phyloP scores from a whole-genome alignment of 2,329 filamentous ascomycete species.

The Zopfia rhizophila region DNA sequence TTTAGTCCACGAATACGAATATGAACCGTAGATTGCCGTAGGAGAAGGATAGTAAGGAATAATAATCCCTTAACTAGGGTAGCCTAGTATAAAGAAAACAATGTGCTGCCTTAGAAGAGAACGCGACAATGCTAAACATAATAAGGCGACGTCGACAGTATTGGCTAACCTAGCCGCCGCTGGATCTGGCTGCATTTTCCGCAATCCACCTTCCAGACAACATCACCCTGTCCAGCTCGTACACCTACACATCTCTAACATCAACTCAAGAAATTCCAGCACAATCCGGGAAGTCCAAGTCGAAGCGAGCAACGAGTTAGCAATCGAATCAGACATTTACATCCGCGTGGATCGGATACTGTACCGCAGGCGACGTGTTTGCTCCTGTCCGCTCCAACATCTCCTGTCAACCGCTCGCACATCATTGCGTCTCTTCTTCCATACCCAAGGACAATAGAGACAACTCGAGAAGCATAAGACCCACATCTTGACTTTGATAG shows the following conservation, averaged over 20 bases:
- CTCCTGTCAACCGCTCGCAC: too few relatives aligned
- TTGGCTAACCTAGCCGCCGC: too few relatives aligned
- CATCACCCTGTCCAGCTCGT: conserved; percentile 13
- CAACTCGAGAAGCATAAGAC: too few relatives aligned
- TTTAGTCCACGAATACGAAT: conserved; percentile 5
- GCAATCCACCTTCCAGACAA: conserved; percentile 6
- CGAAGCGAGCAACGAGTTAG: conserved; percentile 20
- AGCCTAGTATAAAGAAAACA: conserved; percentile 8
- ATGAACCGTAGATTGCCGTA: conserved; percentile 5
- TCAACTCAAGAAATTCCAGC: conserved; percentile 15
- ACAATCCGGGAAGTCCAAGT: conserved; percentile 20
- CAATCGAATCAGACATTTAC: too few relatives aligned
- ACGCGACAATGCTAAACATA: conserved; percentile 12
- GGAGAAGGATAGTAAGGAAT: conserved; percentile 9
- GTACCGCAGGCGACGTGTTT: too few relatives aligned
- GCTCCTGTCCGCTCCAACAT: too few relatives aligned
- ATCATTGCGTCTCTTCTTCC: too few relatives aligned
- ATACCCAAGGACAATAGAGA: too few relatives aligned
- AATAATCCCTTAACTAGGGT: conserved; percentile 7
- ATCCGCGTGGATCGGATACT: too few relatives aligned
- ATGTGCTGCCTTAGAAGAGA: conserved; percentile 12
- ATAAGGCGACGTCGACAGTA: conserved; percentile 4
- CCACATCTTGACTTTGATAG: too few relatives aligned
- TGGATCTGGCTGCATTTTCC: too few relatives aligned
- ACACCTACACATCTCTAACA: conserved; percentile 16